These are phyloP conservation scores for Diutina scorzettiae DNA, from an alignment of 1,139 yeast species.

Conservation along the genomic window DNA sequence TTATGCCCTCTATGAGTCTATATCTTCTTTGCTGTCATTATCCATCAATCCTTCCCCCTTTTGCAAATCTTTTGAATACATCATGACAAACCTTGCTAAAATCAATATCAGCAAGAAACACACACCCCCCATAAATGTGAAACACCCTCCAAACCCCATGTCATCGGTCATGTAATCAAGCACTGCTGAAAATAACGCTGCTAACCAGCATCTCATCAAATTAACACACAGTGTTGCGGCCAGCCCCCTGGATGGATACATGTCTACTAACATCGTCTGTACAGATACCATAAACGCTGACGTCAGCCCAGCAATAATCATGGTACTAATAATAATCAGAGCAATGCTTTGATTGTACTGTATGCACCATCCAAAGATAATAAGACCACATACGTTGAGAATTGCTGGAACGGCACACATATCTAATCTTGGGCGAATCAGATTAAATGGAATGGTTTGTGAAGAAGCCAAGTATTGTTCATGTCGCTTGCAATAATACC, in stretches of 20 bases:
- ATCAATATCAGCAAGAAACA: slow-evolving; percentile 9
- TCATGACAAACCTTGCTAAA: not conserved
- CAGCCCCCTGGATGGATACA: slow-evolving; percentile 48
- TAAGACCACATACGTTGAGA: slow-evolving; percentile 24
- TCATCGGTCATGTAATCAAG: slow-evolving; percentile 38
- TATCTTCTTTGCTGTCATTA: not conserved
- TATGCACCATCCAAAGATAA: slow-evolving; percentile 65
- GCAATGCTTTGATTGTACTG: slow-evolving; percentile 35
- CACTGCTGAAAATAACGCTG: slow-evolving; percentile 54
- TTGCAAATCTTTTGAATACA: not conserved
- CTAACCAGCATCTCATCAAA: slow-evolving; percentile 44
- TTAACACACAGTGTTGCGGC: slow-evolving; percentile 52
- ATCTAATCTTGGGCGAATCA: slow-evolving; percentile 17
- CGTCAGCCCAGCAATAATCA: slow-evolving; percentile 39
- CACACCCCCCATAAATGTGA: slow-evolving; percentile 37
- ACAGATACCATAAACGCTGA: slow-evolving; percentile 39
- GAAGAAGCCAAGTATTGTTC: slow-evolving; percentile 9
- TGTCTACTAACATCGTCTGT: slow-evolving; percentile 47
- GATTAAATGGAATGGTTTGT: slow-evolving; percentile 17
- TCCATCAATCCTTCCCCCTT: not conserved
- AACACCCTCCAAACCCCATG: slow-evolving; percentile 54
- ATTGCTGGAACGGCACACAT: slow-evolving; percentile 18
- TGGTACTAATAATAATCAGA: slow-evolving; percentile 44
- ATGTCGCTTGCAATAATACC: slow-evolving; percentile 18
- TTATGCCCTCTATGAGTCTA: too few species aligned